Conservation (phyloP, 352 stramenopile species). For the Globisporangium nunn region DNA sequence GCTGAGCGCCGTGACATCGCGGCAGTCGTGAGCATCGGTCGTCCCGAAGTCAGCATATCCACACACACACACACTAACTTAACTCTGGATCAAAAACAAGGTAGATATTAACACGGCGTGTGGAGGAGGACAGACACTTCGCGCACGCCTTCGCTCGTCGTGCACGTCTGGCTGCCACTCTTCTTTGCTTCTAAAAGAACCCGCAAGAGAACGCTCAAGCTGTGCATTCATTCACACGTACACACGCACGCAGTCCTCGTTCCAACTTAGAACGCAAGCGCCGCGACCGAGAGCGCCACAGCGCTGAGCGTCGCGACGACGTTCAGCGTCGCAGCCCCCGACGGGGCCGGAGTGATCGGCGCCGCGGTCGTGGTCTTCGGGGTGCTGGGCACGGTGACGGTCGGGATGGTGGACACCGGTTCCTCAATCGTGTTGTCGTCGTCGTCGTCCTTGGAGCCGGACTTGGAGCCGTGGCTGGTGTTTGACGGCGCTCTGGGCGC, state of each 20-base stretch:
- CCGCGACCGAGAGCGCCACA: conserved; percentile 10
- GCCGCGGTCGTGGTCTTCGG: conserved; percentile 1
- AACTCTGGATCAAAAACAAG: neutral
- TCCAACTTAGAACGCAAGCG: conserved; percentile 9
- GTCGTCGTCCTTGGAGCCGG: neutral
- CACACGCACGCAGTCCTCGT: neutral
- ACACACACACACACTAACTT: neutral
- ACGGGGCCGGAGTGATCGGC: conserved; percentile 2
- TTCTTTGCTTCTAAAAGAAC: neutral
- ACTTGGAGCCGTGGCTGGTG: neutral
- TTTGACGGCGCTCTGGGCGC: neutral
- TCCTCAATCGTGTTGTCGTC: conserved; percentile 11
- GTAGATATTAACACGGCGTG: neutral
- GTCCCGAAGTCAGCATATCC: neutral
- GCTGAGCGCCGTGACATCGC: conserved; percentile 10
- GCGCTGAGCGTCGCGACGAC: conserved; percentile 9
- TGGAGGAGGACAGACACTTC: neutral
- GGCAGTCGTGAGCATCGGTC: conserved; percentile 1
- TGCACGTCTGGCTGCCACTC: neutral
- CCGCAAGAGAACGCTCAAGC: neutral
- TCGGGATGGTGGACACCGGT: conserved; percentile 8
- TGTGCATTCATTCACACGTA: neutral
- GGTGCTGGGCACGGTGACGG: conserved; percentile 1
- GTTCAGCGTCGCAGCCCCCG: conserved; percentile 8
- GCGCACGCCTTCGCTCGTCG: neutral